Base-by-base conservation (phyloP, 2,329 filamentous ascomycete species). In the Zarea fungicola region DNA sequence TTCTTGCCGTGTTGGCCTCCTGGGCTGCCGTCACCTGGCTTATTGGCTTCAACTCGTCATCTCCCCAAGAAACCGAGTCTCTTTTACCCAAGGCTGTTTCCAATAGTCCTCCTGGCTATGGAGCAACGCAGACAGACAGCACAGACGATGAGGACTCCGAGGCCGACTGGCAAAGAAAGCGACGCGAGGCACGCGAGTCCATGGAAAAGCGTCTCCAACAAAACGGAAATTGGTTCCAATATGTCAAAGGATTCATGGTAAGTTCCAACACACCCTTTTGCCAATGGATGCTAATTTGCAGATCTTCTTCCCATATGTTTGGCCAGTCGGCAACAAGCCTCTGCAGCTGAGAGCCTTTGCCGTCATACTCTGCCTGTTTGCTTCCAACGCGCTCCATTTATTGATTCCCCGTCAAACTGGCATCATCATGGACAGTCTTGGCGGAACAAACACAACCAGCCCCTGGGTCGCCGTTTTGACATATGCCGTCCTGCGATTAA, bases 341-440 rank as follows among this genome's bases (percentile, higher is more conserved):
- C 75, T 93, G 16, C 87, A 93, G 62, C 63, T 86, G 16, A 83
- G 83, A 47, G 78, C 87, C 18, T 68, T 78, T 10, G 72, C 87
- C 4, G 83, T 93, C 37, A 77, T 78, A 1, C 36, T 87, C 1
- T 86, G 86, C 56, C 72, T 93, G 19, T 63, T 90, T n/a, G 70
- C 75, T 44, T 79, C 83, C 48, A 89, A 91, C 55, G 79, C 79
- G 5, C 71, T 95, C 42, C 88, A 90, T 57, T 72, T 95, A 13
- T 69, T 95, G 35, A 81, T 89, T 26, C 89, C 89, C n/a, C 78
- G 86, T 18, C 87, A 93, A 61, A 80, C 92, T 26, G 89, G 89
- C 54, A 81, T 87, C 50, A 83, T 95, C 54, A 84, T 88, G 54
- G 81, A 93, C 58, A 79, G 79, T 52, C 69, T 95, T 19, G 74